Evolutionary conservation across 192 early-diverging fungal genomes (phyloP).

Genomic region (Geosiphon pyriformis): DNA sequence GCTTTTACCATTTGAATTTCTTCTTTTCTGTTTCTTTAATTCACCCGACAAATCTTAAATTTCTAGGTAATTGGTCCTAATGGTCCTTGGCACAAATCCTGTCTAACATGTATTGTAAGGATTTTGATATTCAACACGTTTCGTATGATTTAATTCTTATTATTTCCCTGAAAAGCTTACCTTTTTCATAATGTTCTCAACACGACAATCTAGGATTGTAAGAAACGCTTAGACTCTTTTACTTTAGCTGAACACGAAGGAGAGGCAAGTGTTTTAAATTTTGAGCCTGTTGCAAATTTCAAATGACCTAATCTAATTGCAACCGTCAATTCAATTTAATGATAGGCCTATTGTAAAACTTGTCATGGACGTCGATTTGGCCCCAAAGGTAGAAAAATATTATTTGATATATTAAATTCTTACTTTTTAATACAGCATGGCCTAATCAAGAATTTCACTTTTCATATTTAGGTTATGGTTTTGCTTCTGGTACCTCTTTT

Average conservation of each 20-base stretch:
- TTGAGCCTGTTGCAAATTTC: not conserved
- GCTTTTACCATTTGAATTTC: not conserved
- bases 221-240: slow-evolving; percentile 49
- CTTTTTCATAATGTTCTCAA: no score
- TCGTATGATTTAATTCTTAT: not conserved
- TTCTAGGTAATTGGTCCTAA: slow-evolving; percentile 35
- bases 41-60: not conserved
- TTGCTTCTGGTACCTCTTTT: slow-evolving; percentile 36
- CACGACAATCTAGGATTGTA: slow-evolving; percentile 52
- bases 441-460: no score
- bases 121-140: slow-evolving; percentile 7
- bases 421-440: no score
- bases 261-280: slow-evolving; percentile 34
- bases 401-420: slow-evolving; percentile 3
- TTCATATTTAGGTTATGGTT: slow-evolving; percentile 36
- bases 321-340: not conserved
- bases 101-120: slow-evolving; percentile 30
- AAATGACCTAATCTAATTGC: not conserved
- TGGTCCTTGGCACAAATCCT: slow-evolving; percentile 31
- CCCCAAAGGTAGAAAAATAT: slow-evolving; percentile 42
- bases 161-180: no score
- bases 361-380: slow-evolving; percentile 54
- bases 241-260: slow-evolving; percentile 47
- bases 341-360: slow-evolving; percentile 51
- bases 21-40: not conserved